Conservation (phyloP, 805 yeast genomes). For the Metschnikowia henanensis region DNA sequence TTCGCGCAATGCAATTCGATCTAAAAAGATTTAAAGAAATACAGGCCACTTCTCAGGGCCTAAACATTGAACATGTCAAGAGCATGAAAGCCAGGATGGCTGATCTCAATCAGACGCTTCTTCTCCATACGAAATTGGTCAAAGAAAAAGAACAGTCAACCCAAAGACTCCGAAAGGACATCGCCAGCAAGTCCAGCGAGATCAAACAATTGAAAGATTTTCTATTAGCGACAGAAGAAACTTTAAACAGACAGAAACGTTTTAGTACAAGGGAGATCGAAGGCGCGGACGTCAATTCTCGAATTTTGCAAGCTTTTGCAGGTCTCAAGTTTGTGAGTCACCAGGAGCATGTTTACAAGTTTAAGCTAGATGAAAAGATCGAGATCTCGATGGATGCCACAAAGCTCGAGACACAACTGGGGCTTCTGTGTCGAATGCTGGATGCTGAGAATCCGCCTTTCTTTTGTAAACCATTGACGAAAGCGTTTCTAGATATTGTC, state of each 20-base stretch:
- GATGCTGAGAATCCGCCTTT: no score
- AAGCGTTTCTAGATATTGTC: no score
- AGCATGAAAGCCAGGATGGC: constrained; percentile 14
- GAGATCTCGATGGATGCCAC: constrained; percentile 10
- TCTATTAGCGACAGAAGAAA: constrained; percentile 11
- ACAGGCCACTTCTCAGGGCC: constrained; percentile 13
- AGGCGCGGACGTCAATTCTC: constrained; percentile 19
- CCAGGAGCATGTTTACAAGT: constrained; percentile 7
- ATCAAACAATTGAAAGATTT: constrained; percentile 25
- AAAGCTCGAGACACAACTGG: constrained; percentile 9
- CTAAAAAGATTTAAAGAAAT: constrained; percentile 18
- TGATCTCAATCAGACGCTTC: constrained; percentile 18
- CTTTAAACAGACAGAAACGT: constrained; percentile 11
- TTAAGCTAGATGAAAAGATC: constrained; percentile 15
- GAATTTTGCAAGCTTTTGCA: constrained; percentile 27
- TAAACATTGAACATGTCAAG: constrained; percentile 18
- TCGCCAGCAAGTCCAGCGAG: constrained; percentile 10
- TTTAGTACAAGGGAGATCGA: constrained; percentile 15
- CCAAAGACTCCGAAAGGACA: constrained; percentile 11
- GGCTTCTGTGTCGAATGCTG: constrained; percentile 6
- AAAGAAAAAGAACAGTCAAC: constrained; percentile 12
- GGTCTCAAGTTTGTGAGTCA: constrained; percentile 21
- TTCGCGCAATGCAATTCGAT: constrained; percentile 7
- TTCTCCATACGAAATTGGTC: constrained; percentile 16
- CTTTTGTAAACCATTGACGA: no score